These are phyloP conservation scores for Termitomyces sp. DNA, from an alignment of 768 basidiomycete genomes.

Conservation along the genomic window DNA sequence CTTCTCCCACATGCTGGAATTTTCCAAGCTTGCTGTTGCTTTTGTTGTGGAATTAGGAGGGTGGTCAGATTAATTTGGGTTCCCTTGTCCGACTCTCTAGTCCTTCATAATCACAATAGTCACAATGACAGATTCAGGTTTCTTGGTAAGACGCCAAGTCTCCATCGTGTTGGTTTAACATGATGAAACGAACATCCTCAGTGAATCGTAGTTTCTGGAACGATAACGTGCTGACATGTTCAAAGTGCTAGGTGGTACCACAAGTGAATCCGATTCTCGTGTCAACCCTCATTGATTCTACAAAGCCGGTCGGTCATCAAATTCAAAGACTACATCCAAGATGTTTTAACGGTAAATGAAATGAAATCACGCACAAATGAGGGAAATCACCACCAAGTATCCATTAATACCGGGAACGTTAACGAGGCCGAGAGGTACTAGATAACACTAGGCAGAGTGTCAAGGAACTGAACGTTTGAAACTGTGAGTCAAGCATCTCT, in stretches of 20 bases:
- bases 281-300: neutral
- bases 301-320: no score
- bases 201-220: neutral
- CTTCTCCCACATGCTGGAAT: slow-evolving; percentile 87
- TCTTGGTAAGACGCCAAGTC: neutral
- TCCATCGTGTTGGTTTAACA: neutral
- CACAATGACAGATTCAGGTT: no score
- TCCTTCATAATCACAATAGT: neutral
- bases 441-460: no score
- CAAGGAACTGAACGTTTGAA: no score
- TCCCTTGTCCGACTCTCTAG: neutral
- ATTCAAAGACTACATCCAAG: neutral
- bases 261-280: neutral
- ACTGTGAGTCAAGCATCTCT: no score
- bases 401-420: no score
- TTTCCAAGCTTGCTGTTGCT: slow-evolving; percentile 80
- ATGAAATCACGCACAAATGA: no score
- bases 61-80: slow-evolving; percentile 14
- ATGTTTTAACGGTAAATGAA: neutral
- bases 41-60: slow-evolving; percentile 76
- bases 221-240: neutral
- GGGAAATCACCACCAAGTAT: no score
- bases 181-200: neutral
- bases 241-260: neutral
- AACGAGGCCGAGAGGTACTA: no score